Evolutionary conservation across 352 stramenopile species (phyloP).

Genomic region (Globisporangium alternatum): DNA sequence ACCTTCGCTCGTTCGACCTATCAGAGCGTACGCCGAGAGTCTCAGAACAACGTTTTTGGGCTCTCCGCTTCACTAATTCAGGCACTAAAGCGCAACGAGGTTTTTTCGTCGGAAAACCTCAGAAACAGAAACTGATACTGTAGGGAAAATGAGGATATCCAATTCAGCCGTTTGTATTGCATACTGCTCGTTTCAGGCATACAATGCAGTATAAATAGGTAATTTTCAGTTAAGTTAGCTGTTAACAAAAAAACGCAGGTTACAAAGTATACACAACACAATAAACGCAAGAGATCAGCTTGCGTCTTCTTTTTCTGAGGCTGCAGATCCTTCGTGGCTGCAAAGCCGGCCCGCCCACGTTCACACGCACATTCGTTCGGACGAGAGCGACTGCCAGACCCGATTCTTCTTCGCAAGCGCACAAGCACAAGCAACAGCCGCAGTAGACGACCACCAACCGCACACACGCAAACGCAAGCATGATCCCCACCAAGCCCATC

Average conservation of each 20-base stretch:
- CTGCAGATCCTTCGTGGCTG: constrained; percentile 2
- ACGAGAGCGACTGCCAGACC: constrained; percentile 4
- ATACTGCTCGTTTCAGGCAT: neutral
- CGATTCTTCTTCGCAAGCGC: constrained; percentile 1
- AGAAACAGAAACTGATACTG: neutral
- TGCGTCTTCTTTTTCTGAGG: constrained; percentile 8
- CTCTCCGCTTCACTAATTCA: too few species aligned
- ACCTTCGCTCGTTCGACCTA: too few species aligned
- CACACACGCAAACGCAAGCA: constrained; percentile 2
- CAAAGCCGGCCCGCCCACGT: neutral
- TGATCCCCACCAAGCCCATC: constrained; percentile 55
- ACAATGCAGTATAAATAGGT: neutral
- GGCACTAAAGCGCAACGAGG: too few species aligned
- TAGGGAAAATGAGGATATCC: neutral
- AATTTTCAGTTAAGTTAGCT: too few species aligned
- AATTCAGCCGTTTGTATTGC: neutral
- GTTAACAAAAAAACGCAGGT: neutral
- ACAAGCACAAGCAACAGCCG: constrained; percentile 1
- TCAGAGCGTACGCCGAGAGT: too few species aligned
- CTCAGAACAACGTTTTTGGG: too few species aligned
- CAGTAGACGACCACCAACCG: neutral
- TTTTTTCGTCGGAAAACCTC: neutral
- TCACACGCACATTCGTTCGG: neutral
- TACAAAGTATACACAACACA: neutral
- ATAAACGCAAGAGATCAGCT: neutral